These are phyloP conservation scores for Russula sp. DNA, from an alignment of 768 basidiomycete genomes.

Conservation along the genomic window DNA sequence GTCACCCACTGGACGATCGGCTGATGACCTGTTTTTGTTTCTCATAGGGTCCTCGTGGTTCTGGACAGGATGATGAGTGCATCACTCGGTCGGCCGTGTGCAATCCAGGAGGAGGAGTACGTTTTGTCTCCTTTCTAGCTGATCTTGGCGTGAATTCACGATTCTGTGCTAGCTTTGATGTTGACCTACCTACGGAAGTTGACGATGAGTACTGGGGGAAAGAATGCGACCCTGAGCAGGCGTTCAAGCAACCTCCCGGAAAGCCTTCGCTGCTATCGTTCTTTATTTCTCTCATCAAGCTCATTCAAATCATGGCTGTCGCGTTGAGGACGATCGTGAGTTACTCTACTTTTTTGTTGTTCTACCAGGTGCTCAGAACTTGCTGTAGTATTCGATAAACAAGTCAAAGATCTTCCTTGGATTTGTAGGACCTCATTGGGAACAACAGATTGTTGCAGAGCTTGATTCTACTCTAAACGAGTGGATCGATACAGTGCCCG, in stretches of 20 bases:
- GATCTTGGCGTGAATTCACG: conserved; percentile 1
- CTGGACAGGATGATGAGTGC: conserved; percentile 43
- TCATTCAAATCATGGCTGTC: conserved; percentile 57
- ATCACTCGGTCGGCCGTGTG: conserved; percentile 59
- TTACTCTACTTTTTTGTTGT: background rate
- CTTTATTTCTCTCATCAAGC: conserved; percentile 49
- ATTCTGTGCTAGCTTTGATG: conserved; percentile 23
- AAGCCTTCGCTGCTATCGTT: conserved; percentile 48
- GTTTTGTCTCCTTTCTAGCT: conserved; percentile 23
- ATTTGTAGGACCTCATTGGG: conserved; percentile 45
- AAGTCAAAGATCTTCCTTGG: conserved; percentile 50
- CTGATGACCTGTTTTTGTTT: background rate
- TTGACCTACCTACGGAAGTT: conserved; percentile 19
- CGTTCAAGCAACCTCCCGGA: conserved; percentile 57
- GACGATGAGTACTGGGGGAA: conserved; percentile 23
- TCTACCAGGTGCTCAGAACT: background rate
- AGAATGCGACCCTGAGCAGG: conserved; percentile 14
- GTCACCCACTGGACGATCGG: background rate
- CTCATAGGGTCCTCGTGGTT: conserved; percentile 39
- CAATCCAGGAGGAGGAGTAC: conserved; percentile 69
- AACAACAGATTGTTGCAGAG: conserved; percentile 37
- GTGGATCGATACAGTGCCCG: conserved; percentile 40
- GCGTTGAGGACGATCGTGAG: conserved; percentile 54
- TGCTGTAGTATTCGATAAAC: conserved; percentile 61
- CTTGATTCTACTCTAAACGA: conserved; percentile 40